phyloP scores from a whole-genome alignment of 345 rosid species.

The Euphorbia lathyris region DNA sequence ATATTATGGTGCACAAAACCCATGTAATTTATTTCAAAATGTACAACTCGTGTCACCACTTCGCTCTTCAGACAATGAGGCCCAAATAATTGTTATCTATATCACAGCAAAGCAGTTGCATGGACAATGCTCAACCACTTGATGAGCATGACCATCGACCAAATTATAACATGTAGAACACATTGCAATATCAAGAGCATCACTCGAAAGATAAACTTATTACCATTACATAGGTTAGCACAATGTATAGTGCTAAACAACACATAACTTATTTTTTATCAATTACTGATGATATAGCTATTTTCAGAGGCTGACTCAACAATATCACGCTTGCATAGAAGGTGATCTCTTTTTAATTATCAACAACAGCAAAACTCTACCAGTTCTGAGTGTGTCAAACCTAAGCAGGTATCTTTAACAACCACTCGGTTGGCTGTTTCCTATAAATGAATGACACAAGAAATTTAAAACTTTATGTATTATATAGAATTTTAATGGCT shows the following conservation, averaged over 20 bases:
- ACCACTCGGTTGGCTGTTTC: not conserved
- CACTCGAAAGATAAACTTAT: not conserved
- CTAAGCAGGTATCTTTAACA: not conserved
- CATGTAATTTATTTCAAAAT: not conserved
- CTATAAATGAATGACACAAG: not conserved
- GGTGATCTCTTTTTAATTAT: not conserved
- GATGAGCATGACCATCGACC: not conserved
- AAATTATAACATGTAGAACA: not conserved
- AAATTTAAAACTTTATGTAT: not conserved
- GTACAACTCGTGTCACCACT: not conserved
- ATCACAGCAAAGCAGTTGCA: not conserved
- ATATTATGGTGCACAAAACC: not conserved
- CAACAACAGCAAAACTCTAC: not conserved
- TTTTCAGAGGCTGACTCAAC: not conserved
- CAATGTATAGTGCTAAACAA: not conserved
- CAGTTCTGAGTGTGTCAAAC: not conserved
- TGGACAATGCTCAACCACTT: not conserved
- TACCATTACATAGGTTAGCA: not conserved
- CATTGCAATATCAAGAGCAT: not conserved
- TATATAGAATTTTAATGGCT: not conserved
- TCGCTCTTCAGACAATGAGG: not conserved
- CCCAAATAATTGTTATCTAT: slow-evolving; percentile 2
- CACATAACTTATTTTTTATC: not conserved
- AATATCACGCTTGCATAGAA: not conserved
- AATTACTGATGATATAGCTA: not conserved